phyloP scores from a whole-genome alignment of 2,329 filamentous ascomycete genomes.

The Huntiella decipiens region DNA sequence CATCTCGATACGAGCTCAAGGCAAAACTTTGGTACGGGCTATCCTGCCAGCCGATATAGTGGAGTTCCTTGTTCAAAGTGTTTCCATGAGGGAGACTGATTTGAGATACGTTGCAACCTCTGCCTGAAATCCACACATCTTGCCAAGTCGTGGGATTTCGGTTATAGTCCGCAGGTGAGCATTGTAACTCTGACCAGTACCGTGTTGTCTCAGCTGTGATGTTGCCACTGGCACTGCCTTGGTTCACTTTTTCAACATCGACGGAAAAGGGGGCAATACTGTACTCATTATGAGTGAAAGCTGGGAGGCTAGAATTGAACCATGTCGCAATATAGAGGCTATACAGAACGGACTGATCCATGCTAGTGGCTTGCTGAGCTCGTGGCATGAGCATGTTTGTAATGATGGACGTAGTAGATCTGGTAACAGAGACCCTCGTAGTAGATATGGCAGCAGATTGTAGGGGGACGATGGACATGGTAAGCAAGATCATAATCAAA shows the following conservation, averaged over 20 bases:
- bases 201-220: conserved; percentile 17
- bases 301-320: conserved; percentile 25
- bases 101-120: neutral
- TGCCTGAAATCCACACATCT: neutral
- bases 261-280: conserved; percentile 25
- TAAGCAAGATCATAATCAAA: conserved; percentile 28
- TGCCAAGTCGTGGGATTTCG: neutral
- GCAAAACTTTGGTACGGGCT: conserved; percentile 17
- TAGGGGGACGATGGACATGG: conserved; percentile 34
- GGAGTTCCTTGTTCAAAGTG: conserved; percentile 13
- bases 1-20: conserved; percentile 13
- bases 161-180: conserved; percentile 18
- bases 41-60: conserved; percentile 25
- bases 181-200: conserved; percentile 21
- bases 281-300: conserved; percentile 25
- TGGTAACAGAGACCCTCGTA: conserved; percentile 14
- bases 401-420: neutral
- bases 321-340: conserved; percentile 26
- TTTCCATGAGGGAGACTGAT: neutral
- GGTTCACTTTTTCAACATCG: neutral
- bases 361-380: conserved; percentile 10
- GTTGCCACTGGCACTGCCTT: conserved; percentile 12
- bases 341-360: conserved; percentile 23
- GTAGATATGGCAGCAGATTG: conserved; percentile 36
- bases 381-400: conserved; percentile 13